Conservation (phyloP, 306 rosid genomes). For the Astragalus glycyphyllos region DNA sequence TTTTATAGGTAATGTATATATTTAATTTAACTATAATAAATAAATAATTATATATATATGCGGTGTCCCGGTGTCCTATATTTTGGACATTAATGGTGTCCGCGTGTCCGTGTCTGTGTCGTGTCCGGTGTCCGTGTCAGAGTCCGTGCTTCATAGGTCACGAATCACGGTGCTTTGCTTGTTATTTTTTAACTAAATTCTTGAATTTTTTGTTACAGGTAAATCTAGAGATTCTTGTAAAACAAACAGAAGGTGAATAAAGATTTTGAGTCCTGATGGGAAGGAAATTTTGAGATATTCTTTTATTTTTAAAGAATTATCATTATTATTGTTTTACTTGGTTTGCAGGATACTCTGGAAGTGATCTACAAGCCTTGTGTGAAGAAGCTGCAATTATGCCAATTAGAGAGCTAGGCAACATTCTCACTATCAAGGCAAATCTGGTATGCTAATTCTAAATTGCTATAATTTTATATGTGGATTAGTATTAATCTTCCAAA, state of each 20-base stretch:
- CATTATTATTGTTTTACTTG: constrained; percentile 13
- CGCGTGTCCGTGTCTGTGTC: too few species aligned
- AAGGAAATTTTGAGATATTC: constrained; percentile 24
- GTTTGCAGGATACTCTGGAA: constrained; percentile 89
- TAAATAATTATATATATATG: too few species aligned
- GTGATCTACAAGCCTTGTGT: constrained; percentile 97
- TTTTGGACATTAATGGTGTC: too few species aligned
- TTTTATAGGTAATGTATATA: too few species aligned
- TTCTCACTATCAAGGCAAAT: constrained; percentile 81
- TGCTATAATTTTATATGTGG: not conserved
- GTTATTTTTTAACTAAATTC: constrained; percentile 10
- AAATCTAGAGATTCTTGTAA: constrained; percentile 82
- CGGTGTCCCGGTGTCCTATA: too few species aligned
- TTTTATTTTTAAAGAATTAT: not conserved
- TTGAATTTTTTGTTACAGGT: constrained; percentile 52
- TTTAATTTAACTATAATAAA: too few species aligned
- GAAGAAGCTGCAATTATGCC: constrained; percentile 99
- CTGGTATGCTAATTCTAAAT: constrained; percentile 61
- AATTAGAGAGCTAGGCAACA: constrained; percentile 90
- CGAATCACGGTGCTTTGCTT: too few species aligned
- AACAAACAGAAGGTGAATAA: constrained; percentile 77
- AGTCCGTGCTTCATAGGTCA: too few species aligned
- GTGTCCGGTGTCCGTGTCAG: too few species aligned
- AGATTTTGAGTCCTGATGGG: not conserved
- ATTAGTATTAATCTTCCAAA: not conserved